Evolutionary conservation across 176 grass and related monocot genomes (phyloP), one percentile per base, ranked within the genome.

Genomic region (Raddia distichophylla): DNA sequence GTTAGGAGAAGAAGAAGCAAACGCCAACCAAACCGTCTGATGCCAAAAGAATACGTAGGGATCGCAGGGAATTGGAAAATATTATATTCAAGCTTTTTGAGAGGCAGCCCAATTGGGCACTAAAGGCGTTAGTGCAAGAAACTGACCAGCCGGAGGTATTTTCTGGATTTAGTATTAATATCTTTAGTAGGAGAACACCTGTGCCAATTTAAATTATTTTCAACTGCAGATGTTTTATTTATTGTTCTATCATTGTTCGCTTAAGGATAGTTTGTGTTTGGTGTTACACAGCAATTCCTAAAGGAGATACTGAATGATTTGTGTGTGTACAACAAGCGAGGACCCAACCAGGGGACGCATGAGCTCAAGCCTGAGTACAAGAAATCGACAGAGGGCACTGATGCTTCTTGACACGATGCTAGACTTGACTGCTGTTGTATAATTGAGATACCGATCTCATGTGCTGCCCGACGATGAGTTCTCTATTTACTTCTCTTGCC

Each of bases 1-100:
- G 37, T 69, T 80, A 97, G 76, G 90, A 97, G 76, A 93, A 97
- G 83, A 94, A 88, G 80, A 94, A 94, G 71, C 63, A 80, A 32
- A 86, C 85, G 0, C 92, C 92, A 80, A 84, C 87, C 8, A 97
- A 97, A 83, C 87, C 83, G 79, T 84, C 89, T 11, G 94, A 97
- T 32, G 90, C 86, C 54, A 97, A 97, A 86, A 89, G 94, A 60
- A 97, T 86, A 83, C 91, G 92, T 47, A 89, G 88, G 73, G 94
- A 97, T 74, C 88, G 92, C 7, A 79, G 85, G 7, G 94, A 97
- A 60, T 79, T 97, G 83, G 94, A 92, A 74, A 94, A 94, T 76
- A 97, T 97, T 58, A 94, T 94, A 61, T 97, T 97, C 83, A 97
- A 94, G 80, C 91, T 97, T 69, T 94, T 97, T 61, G 94, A 97